Base-by-base conservation (phyloP, 2,329 filamentous ascomycete genomes). In the Fusarium zealandicum region DNA sequence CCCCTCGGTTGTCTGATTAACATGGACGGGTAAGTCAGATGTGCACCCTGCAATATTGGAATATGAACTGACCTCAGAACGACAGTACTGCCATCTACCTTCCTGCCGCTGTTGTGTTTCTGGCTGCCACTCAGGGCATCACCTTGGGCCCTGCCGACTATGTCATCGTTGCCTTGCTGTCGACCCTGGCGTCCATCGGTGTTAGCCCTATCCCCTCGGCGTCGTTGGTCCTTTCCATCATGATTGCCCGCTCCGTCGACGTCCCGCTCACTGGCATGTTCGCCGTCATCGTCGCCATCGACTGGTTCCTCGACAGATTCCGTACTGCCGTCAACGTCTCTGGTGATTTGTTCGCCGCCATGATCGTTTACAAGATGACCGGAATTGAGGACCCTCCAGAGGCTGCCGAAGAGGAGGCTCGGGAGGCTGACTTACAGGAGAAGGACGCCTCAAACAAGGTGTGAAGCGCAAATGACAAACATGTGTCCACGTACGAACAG, bases 291-390 rank as follows among this genome's bases (percentile, higher is more conserved):
- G 75, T 82, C 3, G 80, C 79, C 18, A 82, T 82, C 37, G 80
- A 82, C 57, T 83, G 80, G 80, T 77, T 83, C 66, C 71, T 82
- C n/a, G 81, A 83, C 67, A 77, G 80, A 22, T 83, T 83, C 74
- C 73, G 81, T 12, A 83, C 80, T 0, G 75, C 76, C 4, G 64
- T 77, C 47, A 83, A 83, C 54, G 80, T 83, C 36, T 77, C 73
- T 30, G 78, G 78, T n/a, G 80, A 83, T 64, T 55, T 80, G 1
- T 82, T 76, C 7, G 69, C 66, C 7, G 25, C 32, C 12, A 65
- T 54, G 45, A 54, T 69, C 42, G 45, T 70, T 33, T 55, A 51
- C 22, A 69, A 67, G 58, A 56, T 61, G 59, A 70, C 67, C 6
- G 41, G 44, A 1, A 69, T 70, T 3, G 57, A 61, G 25, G 64